Conservation (phyloP, 1,139 yeast species). For the Hansenula lynferdii region DNA sequence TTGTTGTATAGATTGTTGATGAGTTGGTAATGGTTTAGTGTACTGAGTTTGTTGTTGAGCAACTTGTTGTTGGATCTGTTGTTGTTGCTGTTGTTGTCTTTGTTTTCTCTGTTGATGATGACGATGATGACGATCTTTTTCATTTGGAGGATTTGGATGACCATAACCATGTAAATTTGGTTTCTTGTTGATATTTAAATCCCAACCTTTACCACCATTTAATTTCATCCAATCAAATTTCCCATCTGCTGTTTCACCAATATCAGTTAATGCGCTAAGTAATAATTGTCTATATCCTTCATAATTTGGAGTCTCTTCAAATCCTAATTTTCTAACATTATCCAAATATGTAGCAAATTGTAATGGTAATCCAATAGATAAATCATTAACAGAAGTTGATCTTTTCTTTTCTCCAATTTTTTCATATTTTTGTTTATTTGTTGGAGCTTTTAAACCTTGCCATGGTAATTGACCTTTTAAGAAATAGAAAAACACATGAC, state of each 20-base stretch:
- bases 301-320: constrained; percentile 94
- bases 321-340: constrained; percentile 76
- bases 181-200: constrained; percentile 72
- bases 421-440: constrained; percentile 93
- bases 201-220: constrained; percentile 93
- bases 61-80: constrained; percentile 6
- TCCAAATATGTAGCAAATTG: constrained; percentile 86
- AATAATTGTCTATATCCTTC: constrained; percentile 76
- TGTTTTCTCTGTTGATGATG: constrained; percentile 25
- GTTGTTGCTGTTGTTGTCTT: constrained; percentile 25
- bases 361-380: constrained; percentile 79
- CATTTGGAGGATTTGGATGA: constrained; percentile 52
- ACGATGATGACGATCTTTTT: constrained; percentile 30
- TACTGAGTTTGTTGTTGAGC: too few species aligned
- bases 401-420: constrained; percentile 95
- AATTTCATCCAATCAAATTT: constrained; percentile 94
- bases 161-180: constrained; percentile 94
- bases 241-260: constrained; percentile 76
- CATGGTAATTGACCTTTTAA: constrained; percentile 93
- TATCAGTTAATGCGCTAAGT: constrained; percentile 64
- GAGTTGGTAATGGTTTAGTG: too few species aligned
- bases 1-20: constrained; percentile 11
- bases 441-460: constrained; percentile 99
- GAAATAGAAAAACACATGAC: constrained; percentile 93
- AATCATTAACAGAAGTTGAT: constrained; percentile 71